These are phyloP conservation scores for Hyphopichia fennica DNA, from an alignment of 1,139 yeast genomes.

Conservation along the genomic window DNA sequence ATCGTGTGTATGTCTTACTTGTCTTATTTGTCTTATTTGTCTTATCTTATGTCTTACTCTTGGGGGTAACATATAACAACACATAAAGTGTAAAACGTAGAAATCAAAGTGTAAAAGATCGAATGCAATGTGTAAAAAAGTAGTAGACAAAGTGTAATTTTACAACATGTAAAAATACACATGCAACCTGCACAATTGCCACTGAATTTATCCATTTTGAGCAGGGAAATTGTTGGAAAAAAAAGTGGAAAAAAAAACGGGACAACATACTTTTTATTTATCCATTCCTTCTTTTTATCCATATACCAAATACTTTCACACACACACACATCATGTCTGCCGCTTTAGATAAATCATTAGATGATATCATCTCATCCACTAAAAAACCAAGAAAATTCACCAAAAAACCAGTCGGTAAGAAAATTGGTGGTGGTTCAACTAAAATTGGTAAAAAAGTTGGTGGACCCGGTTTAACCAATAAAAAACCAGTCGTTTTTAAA, in stretches of 20 bases:
- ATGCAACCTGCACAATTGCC: neutral
- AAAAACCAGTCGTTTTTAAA: conserved; percentile 36
- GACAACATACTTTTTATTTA: neutral
- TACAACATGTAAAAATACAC: neutral
- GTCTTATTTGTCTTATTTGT: no score
- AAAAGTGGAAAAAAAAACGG: no score
- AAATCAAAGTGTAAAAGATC: no score
- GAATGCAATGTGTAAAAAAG: no score
- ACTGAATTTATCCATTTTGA: no score
- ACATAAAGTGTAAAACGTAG: no score
- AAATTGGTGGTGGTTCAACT: conserved; percentile 15
- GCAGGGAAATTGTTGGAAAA: no score
- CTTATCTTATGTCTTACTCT: no score
- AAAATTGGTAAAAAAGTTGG: conserved; percentile 36
- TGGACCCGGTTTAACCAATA: conserved; percentile 18
- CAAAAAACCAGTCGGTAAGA: conserved; percentile 27
- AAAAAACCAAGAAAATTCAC: conserved; percentile 31
- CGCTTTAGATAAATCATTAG: conserved; percentile 88
- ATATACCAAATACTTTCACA: no score
- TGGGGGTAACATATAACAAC: no score
- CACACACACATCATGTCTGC: conserved; percentile 38
- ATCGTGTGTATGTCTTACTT: no score
- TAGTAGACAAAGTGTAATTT: no score
- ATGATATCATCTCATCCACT: conserved; percentile 80
- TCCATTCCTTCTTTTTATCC: neutral